Percentiles rank a stretch among this genome's conserved stretches.
Evolutionary conservation across 1,139 yeast genomes (phyloP).

Genomic region (Sugiyamaella castrensis): DNA sequence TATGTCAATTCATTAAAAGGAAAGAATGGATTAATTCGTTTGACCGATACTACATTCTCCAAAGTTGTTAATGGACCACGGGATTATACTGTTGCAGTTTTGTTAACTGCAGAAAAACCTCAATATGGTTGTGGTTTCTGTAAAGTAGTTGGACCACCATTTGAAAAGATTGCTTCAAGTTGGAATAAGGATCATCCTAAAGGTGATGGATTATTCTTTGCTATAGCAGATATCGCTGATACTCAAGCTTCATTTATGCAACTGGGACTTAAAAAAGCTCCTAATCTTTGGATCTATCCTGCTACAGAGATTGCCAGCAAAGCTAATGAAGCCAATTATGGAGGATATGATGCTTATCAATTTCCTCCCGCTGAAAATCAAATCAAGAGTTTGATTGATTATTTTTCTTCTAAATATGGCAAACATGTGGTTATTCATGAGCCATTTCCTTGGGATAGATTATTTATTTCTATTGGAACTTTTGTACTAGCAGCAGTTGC

Average conservation of each 20-base stretch:
- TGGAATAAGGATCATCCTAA: slow-evolving; percentile 52
- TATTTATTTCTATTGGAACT: slow-evolving; percentile 46
- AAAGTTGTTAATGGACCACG: slow-evolving; percentile 62
- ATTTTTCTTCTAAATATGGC: slow-evolving; percentile 43
- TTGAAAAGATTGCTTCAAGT: slow-evolving; percentile 57
- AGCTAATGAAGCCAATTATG: slow-evolving; percentile 34
- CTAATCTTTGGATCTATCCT: slow-evolving; percentile 64
- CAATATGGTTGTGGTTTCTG: slow-evolving; percentile 79
- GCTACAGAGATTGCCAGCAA: slow-evolving; percentile 46
- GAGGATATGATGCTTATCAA: slow-evolving; percentile 46
- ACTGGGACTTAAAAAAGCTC: slow-evolving; percentile 65
- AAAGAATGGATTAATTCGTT: slow-evolving; percentile 41
- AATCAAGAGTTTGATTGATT: slow-evolving; percentile 39
- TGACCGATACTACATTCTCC: slow-evolving; percentile 63
- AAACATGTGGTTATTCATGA: slow-evolving; percentile 47
- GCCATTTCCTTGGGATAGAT: slow-evolving; percentile 56
- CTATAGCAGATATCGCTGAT: slow-evolving; percentile 66
- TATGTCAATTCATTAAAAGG: slow-evolving; percentile 11
- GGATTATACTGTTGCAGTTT: slow-evolving; percentile 62
- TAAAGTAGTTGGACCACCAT: slow-evolving; percentile 66
- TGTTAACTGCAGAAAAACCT: slow-evolving; percentile 71
- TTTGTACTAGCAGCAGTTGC: slow-evolving; percentile 30
- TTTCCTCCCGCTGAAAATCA: slow-evolving; percentile 54
- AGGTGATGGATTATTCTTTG: slow-evolving; percentile 57
- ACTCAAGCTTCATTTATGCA: slow-evolving; percentile 53